Conservation (phyloP, 2,329 filamentous ascomycete species). For the Byssoonygena ceratinophila region DNA sequence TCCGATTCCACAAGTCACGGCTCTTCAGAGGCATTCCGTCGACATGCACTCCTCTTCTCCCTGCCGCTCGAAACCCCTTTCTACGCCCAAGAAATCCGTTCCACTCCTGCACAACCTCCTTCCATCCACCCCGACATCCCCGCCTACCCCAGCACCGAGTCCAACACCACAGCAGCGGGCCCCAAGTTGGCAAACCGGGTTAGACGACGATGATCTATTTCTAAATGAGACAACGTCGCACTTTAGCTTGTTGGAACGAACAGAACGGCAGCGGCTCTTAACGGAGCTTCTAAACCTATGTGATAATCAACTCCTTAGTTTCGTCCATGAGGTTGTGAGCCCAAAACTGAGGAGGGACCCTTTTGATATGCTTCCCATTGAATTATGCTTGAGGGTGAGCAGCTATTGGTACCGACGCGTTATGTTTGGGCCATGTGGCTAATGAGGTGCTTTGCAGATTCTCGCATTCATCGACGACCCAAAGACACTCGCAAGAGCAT, state of each 20-base stretch:
- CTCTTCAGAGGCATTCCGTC: conserved; percentile 8
- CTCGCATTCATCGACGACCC: conserved; percentile 96
- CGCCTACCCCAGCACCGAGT: conserved; percentile 57
- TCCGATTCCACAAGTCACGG: neutral
- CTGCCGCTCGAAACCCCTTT: conserved; percentile 30
- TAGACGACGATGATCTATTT: conserved; percentile 69
- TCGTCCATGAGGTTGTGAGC: conserved; percentile 91
- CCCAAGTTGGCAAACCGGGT: conserved; percentile 39
- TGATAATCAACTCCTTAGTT: conserved; percentile 88
- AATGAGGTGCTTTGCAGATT: conserved; percentile 47
- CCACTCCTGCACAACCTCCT: conserved; percentile 45
- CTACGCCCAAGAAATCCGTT: conserved; percentile 42
- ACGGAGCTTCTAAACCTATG: conserved; percentile 87
- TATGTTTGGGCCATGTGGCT: neutral
- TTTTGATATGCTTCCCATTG: conserved; percentile 81
- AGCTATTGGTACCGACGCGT: neutral
- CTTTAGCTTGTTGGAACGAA: conserved; percentile 65
- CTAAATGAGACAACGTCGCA: conserved; percentile 67
- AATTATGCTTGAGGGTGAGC: conserved; percentile 77
- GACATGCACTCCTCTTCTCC: conserved; percentile 12
- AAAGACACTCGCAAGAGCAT: conserved; percentile 81
- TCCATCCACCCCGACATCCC: conserved; percentile 54
- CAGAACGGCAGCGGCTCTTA: conserved; percentile 68
- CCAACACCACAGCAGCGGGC: conserved; percentile 52
- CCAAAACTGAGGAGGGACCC: conserved; percentile 92